Conservation (phyloP, 1,284 basidiomycete species). For the Laetiporus sulphureus region DNA sequence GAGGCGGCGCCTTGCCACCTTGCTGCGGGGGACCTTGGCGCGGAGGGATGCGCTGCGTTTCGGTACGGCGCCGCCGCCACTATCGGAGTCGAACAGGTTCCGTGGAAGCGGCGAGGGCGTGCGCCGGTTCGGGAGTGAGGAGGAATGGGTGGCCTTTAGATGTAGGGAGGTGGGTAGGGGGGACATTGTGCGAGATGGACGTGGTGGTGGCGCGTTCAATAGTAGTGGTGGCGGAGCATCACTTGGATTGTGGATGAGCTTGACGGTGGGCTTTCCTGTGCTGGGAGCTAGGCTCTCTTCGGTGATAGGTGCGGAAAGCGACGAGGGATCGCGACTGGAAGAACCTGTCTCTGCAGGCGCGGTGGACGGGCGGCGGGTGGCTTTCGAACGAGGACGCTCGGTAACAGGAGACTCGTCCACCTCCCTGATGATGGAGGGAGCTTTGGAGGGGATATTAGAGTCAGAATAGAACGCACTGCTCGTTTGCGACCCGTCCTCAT, state of each 20-base stretch:
- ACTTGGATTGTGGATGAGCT: constrained; percentile 26
- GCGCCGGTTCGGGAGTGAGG: constrained; percentile 1
- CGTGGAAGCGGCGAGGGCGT: constrained; percentile 6
- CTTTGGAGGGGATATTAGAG: constrained; percentile 3
- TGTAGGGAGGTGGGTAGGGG: constrained; percentile 14
- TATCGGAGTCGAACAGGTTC: too few relatives aligned
- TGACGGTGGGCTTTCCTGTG: neutral
- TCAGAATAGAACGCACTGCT: constrained; percentile 8
- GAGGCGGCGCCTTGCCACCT: constrained; percentile 13
- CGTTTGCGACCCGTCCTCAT: constrained; percentile 4
- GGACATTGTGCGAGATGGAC: constrained; percentile 24
- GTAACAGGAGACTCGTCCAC: constrained; percentile 6
- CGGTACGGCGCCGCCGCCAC: neutral
- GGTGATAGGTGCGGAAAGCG: neutral
- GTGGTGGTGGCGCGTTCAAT: constrained; percentile 32
- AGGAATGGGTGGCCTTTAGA: neutral
- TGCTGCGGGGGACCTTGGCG: constrained; percentile 5
- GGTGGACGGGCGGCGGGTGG: neutral
- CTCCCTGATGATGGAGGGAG: constrained; percentile 6
- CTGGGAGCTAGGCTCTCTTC: neutral
- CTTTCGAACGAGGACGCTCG: constrained; percentile 1
- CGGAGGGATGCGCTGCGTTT: constrained; percentile 16
- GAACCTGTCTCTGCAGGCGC: too few relatives aligned
- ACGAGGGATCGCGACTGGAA: too few relatives aligned
- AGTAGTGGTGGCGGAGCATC: constrained; percentile 33